A percentile compares a stretch with the other conserved stretches of the same genome.
These are phyloP conservation scores for Lasiodiplodia citricola DNA, from an alignment of 2,329 filamentous ascomycete genomes.

Conservation along the genomic window DNA sequence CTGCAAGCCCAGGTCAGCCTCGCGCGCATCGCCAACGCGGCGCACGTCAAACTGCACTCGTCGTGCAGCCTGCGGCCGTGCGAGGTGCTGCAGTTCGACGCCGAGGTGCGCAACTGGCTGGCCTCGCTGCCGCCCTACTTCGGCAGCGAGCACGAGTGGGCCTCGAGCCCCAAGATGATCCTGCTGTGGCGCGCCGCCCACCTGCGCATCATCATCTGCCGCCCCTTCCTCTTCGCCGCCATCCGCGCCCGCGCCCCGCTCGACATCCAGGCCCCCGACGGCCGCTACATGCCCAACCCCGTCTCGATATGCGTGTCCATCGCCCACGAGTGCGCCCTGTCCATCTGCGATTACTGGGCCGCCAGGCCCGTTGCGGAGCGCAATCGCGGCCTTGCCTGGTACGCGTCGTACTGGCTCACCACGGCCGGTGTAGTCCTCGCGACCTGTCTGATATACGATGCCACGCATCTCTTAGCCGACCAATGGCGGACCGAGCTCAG, in stretches of 20 bases:
- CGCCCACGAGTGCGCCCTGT: neutral
- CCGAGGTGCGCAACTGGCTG: neutral
- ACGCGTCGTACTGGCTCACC: constrained; percentile 11
- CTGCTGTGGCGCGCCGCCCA: constrained; percentile 9
- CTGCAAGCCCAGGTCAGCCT: constrained; percentile 6
- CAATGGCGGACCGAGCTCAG: neutral
- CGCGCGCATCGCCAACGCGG: constrained; percentile 3
- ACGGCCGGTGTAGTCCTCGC: neutral
- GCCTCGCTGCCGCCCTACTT: neutral
- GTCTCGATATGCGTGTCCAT: constrained; percentile 4
- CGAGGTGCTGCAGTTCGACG: constrained; percentile 1
- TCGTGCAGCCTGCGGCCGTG: neutral
- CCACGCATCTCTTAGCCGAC: neutral
- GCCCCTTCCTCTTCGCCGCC: constrained; percentile 9
- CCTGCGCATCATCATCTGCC: constrained; percentile 3
- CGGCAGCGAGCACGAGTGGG: neutral
- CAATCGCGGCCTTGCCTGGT: constrained; percentile 9
- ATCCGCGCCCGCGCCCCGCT: neutral
- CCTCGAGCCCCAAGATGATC: constrained; percentile 1
- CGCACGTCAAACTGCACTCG: neutral
- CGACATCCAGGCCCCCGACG: neutral
- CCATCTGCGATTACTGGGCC: constrained; percentile 9
- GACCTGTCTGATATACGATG: constrained; percentile 3
- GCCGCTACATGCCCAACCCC: neutral
- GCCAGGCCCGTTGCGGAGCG: neutral